phyloP scores from a whole-genome alignment of 169 alveolate genomes.

The Babesia bovis region DNA sequence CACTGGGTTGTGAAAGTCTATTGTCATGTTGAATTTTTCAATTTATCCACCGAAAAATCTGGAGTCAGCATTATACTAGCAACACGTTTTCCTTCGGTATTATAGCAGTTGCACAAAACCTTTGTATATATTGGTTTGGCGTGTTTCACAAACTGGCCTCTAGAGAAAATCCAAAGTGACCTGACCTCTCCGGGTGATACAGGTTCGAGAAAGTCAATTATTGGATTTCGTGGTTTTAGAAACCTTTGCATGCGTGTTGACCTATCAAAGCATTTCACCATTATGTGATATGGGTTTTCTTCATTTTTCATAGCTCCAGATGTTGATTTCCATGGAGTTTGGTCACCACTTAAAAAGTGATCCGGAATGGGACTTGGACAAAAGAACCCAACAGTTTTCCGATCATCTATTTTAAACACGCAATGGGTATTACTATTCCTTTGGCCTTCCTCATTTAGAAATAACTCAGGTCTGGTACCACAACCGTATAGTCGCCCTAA shows the following conservation, averaged over 20 bases:
- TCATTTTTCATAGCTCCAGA: neutral
- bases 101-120: conserved; percentile 9
- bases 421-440: neutral
- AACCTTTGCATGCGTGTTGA: conserved; percentile 1
- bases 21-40: no score
- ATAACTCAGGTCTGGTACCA: conserved; percentile 41
- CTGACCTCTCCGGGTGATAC: conserved; percentile 32
- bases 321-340: conserved; percentile 13
- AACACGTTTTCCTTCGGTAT: neutral
- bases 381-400: conserved; percentile 17
- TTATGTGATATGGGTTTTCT: conserved; percentile 36
- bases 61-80: conserved; percentile 6
- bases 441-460: conserved; percentile 18
- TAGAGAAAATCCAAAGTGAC: conserved; percentile 45
- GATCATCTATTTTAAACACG: conserved; percentile 13
- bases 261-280: conserved; percentile 35
- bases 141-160: neutral
- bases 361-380: conserved; percentile 52
- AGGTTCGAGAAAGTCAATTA: neutral
- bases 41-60: neutral
- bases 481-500: conserved; percentile 27
- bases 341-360: conserved; percentile 53
- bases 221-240: neutral
- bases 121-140: neutral
- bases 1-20: no score